Conservation (phyloP, 352 stramenopile genomes). For the Phytophthora quininea region DNA sequence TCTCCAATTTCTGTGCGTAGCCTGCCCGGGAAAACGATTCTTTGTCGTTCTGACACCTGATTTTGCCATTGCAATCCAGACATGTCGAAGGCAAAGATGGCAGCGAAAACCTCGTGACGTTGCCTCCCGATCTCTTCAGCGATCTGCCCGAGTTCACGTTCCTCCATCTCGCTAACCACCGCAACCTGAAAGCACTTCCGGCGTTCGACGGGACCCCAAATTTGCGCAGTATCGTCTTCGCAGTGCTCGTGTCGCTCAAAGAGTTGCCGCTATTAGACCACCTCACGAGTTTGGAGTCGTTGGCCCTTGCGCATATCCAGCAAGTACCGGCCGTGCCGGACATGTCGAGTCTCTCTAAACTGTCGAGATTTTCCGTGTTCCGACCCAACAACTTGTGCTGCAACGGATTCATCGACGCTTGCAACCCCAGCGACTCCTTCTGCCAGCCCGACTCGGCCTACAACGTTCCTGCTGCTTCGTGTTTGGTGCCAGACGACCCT, state of each 20-base stretch:
- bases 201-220: constrained; percentile 16
- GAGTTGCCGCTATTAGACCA: constrained; percentile 20
- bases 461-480: constrained; percentile 16
- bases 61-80: not conserved
- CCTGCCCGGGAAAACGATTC: no score
- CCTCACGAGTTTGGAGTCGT: constrained; percentile 13
- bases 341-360: constrained; percentile 16
- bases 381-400: constrained; percentile 29
- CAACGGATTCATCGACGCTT: constrained; percentile 26
- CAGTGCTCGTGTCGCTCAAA: constrained; percentile 18
- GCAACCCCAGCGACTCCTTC: constrained; percentile 19
- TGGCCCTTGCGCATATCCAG: constrained; percentile 20
- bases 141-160: constrained; percentile 24
- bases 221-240: constrained; percentile 21
- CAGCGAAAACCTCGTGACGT: constrained; percentile 17
- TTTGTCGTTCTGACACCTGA: no score
- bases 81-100: constrained; percentile 32
- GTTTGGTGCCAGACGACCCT: constrained; percentile 12
- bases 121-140: constrained; percentile 22
- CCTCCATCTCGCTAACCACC: constrained; percentile 23
- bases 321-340: constrained; percentile 16
- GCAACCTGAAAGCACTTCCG: constrained; percentile 11
- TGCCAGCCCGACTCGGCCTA: constrained; percentile 11
- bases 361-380: constrained; percentile 21
- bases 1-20: constrained; percentile 24